Base-by-base conservation (phyloP, 164 flowering plant genomes). In the Platanus orientalis region DNA sequence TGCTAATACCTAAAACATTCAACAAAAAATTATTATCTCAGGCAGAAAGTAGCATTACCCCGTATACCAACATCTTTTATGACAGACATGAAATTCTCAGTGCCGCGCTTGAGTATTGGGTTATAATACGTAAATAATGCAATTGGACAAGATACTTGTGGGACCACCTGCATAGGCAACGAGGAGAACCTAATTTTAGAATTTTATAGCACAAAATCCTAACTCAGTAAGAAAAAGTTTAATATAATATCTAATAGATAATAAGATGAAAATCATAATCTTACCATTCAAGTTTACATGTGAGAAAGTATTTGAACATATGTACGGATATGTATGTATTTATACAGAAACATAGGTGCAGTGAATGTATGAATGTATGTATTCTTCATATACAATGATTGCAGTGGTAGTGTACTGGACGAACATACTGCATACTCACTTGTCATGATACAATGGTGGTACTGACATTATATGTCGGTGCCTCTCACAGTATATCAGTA, bases 61-160 rank as follows among this genome's bases (percentile, higher is more conserved):
- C 83, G 88, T 48, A 90, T 73, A 3, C 96, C 95, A 40, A 59
- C 77, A 62, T 83, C 87, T 67, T 72, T 80, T 65, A 89, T 65
- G 45, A 73, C 83, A 63, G 78, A 65, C 92, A 90, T 89, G 71
- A 90, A 93, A 44, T 80, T 83, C 69, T 61, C 89, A 66, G 76
- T 59, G 12, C 98, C 96, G 63, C 90, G 87, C 82, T 82, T 84
- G 19, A 89, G 87, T 65, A 93, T 93, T 49, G 97, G 92, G 63
- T 93, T 88, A 79, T 90, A 90, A 65, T 93, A 93, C 20, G 97
- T 50, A 69, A 90, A 90, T 39, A 93, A 67, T 26, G 96, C 89
- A 73, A 93, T 60, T 25, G 98, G 98, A 64, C 87, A 82, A 34
- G 97, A 90, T 64, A 93, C 36, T 60, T 87, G 75, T 50, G 98